phyloP scores from a whole-genome alignment of 2,329 filamentous ascomycete genomes.

The Aspergillus ochraceoroseus region DNA sequence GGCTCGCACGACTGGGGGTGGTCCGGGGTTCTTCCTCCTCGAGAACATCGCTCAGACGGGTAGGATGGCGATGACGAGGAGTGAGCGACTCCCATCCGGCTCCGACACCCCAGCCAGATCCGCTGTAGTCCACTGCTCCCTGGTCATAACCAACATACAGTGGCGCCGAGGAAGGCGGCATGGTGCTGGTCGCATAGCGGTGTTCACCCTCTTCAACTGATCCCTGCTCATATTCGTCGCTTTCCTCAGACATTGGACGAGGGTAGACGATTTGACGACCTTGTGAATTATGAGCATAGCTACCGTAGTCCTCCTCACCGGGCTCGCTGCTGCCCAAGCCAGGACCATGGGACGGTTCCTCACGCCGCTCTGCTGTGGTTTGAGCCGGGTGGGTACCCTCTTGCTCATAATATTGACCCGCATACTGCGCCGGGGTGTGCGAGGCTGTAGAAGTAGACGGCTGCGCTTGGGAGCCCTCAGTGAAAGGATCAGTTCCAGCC shows the following conservation, averaged over 20 bases:
- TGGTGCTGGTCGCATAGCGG: conserved; percentile 25
- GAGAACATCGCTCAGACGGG: conserved; percentile 79
- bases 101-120: conserved; percentile 59
- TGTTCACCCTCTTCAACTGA: conserved; percentile 44
- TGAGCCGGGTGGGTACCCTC: conserved; percentile 32
- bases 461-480: conserved; percentile 40
- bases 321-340: conserved; percentile 54
- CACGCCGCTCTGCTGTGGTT: conserved; percentile 43
- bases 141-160: conserved; percentile 32
- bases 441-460: conserved; percentile 34
- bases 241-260: conserved; percentile 47
- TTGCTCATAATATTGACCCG: conserved; percentile 40
- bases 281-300: conserved; percentile 57
- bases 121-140: conserved; percentile 58
- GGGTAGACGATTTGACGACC: conserved; percentile 57
- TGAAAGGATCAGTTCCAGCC: conserved; percentile 60
- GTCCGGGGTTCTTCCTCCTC: conserved; percentile 75
- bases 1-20: conserved; percentile 64
- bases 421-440: conserved; percentile 28
- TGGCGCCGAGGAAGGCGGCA: conserved; percentile 26
- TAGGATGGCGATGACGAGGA: conserved; percentile 75
- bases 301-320: conserved; percentile 67
- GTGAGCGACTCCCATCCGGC: conserved; percentile 71
- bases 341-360: conserved; percentile 47
- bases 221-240: conserved; percentile 53